Evolutionary conservation across 2,329 filamentous ascomycete genomes (phyloP).

Genomic region (Rutstroemia sp.): DNA sequence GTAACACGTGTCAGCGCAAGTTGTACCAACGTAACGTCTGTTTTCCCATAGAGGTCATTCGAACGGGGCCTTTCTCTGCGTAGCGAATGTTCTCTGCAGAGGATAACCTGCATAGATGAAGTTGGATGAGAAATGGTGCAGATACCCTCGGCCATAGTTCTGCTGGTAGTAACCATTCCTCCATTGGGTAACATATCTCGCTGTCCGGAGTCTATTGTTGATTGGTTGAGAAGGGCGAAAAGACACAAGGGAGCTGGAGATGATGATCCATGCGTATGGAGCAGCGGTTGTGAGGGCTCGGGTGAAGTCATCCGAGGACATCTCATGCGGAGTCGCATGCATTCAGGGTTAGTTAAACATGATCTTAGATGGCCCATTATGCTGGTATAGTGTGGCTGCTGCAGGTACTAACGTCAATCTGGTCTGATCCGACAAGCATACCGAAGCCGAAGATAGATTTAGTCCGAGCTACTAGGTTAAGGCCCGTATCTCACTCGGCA

Average conservation of each 20-base stretch:
- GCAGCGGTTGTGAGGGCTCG: too few relatives aligned
- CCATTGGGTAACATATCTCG: constrained; percentile 67
- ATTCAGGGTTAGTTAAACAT: background rate
- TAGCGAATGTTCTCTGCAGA: constrained; percentile 43
- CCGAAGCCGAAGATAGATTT: constrained; percentile 51
- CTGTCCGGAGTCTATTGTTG: constrained; percentile 40
- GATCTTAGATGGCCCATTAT: background rate
- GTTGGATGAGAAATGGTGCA: constrained; percentile 64
- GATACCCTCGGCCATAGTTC: constrained; percentile 31
- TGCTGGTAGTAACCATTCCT: constrained; percentile 40
- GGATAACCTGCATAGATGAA: constrained; percentile 60
- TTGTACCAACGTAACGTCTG: background rate
- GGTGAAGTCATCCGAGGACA: constrained; percentile 36
- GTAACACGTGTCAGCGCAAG: too few relatives aligned
- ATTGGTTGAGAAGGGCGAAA: too few relatives aligned
- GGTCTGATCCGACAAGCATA: constrained; percentile 74
- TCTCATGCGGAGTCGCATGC: constrained; percentile 64
- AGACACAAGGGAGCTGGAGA: too few relatives aligned
- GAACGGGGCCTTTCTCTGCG: constrained; percentile 37
- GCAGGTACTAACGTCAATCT: constrained; percentile 66
- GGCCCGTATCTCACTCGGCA: too few relatives aligned
- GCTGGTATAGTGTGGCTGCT: constrained; percentile 31
- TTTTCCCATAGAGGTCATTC: constrained; percentile 25
- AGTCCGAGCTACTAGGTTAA: constrained; percentile 36
- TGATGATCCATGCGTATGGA: too few relatives aligned